These are phyloP conservation scores for Aspergillus tamarii DNA, from an alignment of 2,329 filamentous ascomycete species.

Conservation along the genomic window DNA sequence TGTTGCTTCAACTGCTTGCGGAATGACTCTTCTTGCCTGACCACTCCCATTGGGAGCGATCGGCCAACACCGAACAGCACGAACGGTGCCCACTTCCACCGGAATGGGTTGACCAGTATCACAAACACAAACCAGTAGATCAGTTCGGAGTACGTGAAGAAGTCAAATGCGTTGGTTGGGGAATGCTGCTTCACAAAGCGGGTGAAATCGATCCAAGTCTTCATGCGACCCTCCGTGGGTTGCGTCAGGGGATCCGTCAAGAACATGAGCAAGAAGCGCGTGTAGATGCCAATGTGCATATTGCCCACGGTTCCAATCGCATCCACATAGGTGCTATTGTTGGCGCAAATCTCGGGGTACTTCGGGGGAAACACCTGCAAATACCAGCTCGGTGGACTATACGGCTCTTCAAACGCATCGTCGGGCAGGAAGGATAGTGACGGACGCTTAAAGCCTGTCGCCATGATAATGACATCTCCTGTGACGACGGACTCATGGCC, in stretches of 20 bases:
- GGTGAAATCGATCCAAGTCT: conserved; percentile 85
- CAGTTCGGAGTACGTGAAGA: conserved; percentile 85
- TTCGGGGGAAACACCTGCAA: conserved; percentile 80
- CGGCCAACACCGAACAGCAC: conserved; percentile 77
- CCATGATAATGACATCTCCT: conserved; percentile 79
- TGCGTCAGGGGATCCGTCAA: conserved; percentile 76
- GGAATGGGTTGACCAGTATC: conserved; percentile 77
- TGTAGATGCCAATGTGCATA: conserved; percentile 90
- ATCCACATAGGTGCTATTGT: conserved; percentile 81
- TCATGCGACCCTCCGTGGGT: conserved; percentile 74
- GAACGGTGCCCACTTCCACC: conserved; percentile 88
- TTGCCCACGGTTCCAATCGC: conserved; percentile 83
- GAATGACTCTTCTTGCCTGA: conserved; percentile 63
- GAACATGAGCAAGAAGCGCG: conserved; percentile 83
- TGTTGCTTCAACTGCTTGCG: conserved; percentile 32
- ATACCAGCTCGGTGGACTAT: conserved; percentile 83
- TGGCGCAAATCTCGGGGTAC: conserved; percentile 74
- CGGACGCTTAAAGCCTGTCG: conserved; percentile 78
- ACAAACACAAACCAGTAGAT: conserved; percentile 85
- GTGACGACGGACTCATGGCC: conserved; percentile 68
- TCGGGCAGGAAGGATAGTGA: conserved; percentile 73
- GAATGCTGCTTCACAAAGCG: conserved; percentile 68
- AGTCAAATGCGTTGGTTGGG: conserved; percentile 79
- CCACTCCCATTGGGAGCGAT: conserved; percentile 66
- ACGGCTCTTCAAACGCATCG: conserved; percentile 73